A percentile compares a stretch with the other conserved stretches of the same genome.
These are phyloP conservation scores for Cystoisospora suis DNA, from an alignment of 169 alveolate species.

Conservation along the genomic window DNA sequence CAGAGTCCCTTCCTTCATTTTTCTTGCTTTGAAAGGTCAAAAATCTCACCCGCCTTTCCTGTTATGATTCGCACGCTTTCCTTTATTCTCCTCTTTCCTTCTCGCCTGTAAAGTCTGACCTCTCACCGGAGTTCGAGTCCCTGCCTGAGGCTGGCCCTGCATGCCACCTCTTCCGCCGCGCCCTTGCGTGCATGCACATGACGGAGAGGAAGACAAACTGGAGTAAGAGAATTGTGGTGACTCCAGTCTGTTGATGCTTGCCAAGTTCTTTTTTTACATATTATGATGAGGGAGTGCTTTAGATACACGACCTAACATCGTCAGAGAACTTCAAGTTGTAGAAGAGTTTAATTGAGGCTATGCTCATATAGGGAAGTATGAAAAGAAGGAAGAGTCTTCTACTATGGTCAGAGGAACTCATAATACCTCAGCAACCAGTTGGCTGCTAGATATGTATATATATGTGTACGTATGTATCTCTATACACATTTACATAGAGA, in stretches of 20 bases:
- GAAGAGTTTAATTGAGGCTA: no score
- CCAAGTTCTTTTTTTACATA: no score
- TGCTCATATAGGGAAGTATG: no score
- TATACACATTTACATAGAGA: no score
- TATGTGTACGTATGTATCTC: background rate
- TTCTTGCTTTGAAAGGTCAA: no score
- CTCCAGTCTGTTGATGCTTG: no score
- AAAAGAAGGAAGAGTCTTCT: no score
- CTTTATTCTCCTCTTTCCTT: conserved; percentile 14
- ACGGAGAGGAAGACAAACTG: background rate
- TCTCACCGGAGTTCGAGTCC: background rate
- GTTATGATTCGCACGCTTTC: background rate
- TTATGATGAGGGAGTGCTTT: no score
- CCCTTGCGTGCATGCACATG: background rate
- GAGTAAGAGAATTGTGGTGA: background rate
- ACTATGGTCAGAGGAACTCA: no score
- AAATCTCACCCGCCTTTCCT: background rate
- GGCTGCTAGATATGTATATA: background rate
- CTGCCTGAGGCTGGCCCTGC: no score
- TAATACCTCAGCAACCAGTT: background rate
- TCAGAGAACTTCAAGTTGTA: no score
- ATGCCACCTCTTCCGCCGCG: background rate
- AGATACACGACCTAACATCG: no score
- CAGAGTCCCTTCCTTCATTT: background rate
- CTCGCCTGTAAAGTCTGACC: conserved; percentile 31